These are phyloP conservation scores for Taiozyma sp. DNA, from an alignment of 1,139 yeast species.

Conservation along the genomic window DNA sequence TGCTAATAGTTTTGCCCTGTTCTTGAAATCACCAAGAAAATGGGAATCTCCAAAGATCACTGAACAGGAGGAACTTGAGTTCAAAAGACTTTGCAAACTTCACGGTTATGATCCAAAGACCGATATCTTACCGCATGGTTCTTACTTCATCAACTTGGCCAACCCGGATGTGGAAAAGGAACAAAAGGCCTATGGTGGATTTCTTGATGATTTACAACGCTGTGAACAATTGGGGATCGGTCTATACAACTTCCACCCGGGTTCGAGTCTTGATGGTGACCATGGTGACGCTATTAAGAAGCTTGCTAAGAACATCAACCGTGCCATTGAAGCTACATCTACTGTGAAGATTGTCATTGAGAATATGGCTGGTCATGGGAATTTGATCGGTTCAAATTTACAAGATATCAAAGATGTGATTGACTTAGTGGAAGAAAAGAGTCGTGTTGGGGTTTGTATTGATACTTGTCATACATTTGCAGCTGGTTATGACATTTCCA, in stretches of 20 bases:
- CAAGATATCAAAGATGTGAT: slow-evolving; percentile 77
- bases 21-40: slow-evolving; percentile 83
- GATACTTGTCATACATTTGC: slow-evolving; percentile 97
- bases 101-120: slow-evolving; percentile 67
- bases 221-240: slow-evolving; percentile 87
- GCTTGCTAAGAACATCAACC: slow-evolving; percentile 75
- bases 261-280: slow-evolving; percentile 77
- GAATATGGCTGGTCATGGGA: slow-evolving; percentile 98
- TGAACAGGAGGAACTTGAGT: slow-evolving; percentile 60
- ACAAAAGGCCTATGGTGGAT: slow-evolving; percentile 69
- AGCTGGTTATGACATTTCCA: slow-evolving; percentile 88
- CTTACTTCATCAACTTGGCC: slow-evolving; percentile 87
- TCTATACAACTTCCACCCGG: slow-evolving; percentile 91
- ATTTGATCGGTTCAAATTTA: slow-evolving; percentile 76
- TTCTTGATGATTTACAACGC: slow-evolving; percentile 79
- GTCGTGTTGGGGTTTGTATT: slow-evolving; percentile 86
- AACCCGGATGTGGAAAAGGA: slow-evolving; percentile 84
- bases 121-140: slow-evolving; percentile 90
- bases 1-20: slow-evolving; percentile 80
- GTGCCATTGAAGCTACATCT: slow-evolving; percentile 65
- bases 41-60: slow-evolving; percentile 84
- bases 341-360: slow-evolving; percentile 88
- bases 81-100: slow-evolving; percentile 55
- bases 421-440: slow-evolving; percentile 68
- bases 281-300: slow-evolving; percentile 58